These are phyloP conservation scores for Phalaenopsis equestris DNA, from an alignment of 106 monocot genomes.

Conservation along the genomic window DNA sequence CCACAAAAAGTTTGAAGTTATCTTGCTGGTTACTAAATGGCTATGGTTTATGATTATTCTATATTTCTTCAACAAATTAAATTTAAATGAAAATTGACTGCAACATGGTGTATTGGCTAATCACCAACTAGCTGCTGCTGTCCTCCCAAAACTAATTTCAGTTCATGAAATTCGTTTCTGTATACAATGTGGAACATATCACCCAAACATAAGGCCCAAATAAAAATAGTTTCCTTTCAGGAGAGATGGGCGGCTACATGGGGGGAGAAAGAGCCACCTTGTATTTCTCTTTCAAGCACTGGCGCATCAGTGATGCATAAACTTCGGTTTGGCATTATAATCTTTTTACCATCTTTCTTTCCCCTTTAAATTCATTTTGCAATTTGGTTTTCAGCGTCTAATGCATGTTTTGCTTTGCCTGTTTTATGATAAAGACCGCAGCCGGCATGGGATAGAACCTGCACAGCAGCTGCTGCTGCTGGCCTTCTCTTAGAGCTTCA, in stretches of 20 bases:
- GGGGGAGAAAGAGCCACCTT: conserved; percentile 73
- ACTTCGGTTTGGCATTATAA: conserved; percentile 38
- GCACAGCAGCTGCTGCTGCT: conserved; percentile 93
- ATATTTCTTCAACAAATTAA: neutral
- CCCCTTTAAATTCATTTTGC: neutral
- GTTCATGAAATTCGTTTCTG: neutral
- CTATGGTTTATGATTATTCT: neutral
- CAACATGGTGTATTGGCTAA: neutral
- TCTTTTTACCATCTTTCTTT: neutral
- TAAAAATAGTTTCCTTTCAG: conserved; percentile 20
- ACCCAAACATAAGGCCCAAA: neutral
- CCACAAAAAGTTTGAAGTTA: neutral
- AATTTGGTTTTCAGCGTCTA: neutral
- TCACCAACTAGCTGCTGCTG: neutral
- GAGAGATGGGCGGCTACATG: conserved; percentile 45
- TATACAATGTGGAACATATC: neutral
- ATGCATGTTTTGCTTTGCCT: neutral
- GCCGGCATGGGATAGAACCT: conserved; percentile 88
- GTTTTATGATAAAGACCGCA: conserved; percentile 54
- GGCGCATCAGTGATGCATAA: conserved; percentile 88
- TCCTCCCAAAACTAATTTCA: neutral
- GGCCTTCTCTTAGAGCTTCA: conserved; percentile 75
- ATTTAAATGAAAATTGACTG: neutral
- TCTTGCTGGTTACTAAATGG: neutral
- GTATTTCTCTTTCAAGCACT: conserved; percentile 49